Evolutionary conservation across 441 rosid species (phyloP).

Genomic region (Erodium trifolium): DNA sequence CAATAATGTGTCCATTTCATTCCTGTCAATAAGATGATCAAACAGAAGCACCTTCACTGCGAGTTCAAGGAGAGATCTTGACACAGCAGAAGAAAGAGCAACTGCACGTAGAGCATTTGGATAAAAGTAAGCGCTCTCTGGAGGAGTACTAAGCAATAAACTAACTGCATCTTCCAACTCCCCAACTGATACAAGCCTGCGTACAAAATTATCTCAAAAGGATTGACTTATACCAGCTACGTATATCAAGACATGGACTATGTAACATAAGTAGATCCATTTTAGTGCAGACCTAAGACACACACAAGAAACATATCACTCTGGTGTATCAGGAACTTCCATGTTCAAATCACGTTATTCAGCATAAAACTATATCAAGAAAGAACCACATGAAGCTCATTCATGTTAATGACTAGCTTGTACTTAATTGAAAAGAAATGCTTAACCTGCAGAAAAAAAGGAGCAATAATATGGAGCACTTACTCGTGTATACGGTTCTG

Average conservation of each 20-base stretch:
- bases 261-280: slow-evolving; percentile 3
- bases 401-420: not conserved
- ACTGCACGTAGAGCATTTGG: slow-evolving; percentile 94
- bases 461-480: slow-evolving; percentile 26
- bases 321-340: too few relatives aligned
- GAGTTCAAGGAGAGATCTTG: slow-evolving; percentile 89
- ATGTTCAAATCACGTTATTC: not conserved
- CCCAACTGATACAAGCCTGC: slow-evolving; percentile 88
- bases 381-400: not conserved
- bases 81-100: slow-evolving; percentile 95
- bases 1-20: not conserved
- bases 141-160: slow-evolving; percentile 81
- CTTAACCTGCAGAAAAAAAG: not conserved
- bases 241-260: not conserved
- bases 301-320: not conserved
- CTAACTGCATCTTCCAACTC: slow-evolving; percentile 95
- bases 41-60: slow-evolving; percentile 61
- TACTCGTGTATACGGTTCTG: slow-evolving; percentile 95
- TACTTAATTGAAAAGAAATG: not conserved
- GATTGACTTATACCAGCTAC: not conserved
- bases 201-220: not conserved
- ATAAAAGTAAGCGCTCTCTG: slow-evolving; percentile 88
- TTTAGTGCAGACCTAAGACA: not conserved
- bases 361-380: not conserved
- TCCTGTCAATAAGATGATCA: slow-evolving; percentile 8